Percentiles rank a stretch among this genome's conserved stretches.
These are phyloP conservation scores for Carex kokanica DNA, from an alignment of 176 grass and related monocot genomes.

Conservation along the genomic window DNA sequence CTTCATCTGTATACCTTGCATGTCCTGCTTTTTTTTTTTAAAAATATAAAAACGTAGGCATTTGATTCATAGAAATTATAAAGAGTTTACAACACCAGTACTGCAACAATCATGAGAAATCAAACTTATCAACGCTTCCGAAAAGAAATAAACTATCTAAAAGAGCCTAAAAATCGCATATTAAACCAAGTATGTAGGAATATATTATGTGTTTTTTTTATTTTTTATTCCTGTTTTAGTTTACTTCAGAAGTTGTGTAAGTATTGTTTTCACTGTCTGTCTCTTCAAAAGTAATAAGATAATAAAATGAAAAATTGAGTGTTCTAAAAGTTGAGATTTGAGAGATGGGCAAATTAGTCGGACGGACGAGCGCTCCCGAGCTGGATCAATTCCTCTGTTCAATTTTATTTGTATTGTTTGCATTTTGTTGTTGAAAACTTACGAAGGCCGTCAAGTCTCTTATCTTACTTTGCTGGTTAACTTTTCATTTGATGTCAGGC, in stretches of 20 bases:
- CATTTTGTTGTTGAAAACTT: background rate
- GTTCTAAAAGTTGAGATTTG: background rate
- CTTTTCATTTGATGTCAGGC: constrained; percentile 48
- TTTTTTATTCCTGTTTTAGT: background rate
- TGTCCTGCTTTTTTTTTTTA: no score
- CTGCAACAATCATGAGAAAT: no score
- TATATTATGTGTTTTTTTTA: background rate
- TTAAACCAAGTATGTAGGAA: background rate
- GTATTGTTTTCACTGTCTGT: background rate
- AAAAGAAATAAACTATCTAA: no score
- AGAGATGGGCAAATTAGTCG: background rate
- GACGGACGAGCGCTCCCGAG: no score
- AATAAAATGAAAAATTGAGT: background rate
- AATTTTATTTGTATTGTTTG: background rate
- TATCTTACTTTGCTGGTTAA: background rate
- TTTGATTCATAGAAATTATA: no score
- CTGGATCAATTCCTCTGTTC: background rate
- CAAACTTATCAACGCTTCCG: no score
- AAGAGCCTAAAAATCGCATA: no score
- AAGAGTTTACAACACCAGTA: no score
- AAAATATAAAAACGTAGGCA: no score
- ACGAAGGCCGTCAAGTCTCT: background rate
- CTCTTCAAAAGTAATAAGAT: background rate
- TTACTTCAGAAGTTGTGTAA: background rate
- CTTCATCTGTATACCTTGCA: no score